phyloP scores from a whole-genome alignment of 441 rosid genomes.

The Omphalea diandra region DNA sequence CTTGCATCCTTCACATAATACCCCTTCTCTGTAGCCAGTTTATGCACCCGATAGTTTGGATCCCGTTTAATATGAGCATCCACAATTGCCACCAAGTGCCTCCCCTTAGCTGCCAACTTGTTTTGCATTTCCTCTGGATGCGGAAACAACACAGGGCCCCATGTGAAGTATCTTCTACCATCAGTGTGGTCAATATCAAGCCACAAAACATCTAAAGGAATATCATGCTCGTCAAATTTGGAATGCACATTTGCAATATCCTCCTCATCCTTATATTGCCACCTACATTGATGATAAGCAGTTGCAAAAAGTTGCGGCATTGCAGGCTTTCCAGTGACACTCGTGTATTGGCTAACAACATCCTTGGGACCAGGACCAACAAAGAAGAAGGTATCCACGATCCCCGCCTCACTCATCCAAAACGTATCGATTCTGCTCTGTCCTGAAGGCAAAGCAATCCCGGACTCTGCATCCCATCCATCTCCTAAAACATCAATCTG shows the following conservation, averaged over 20 bases:
- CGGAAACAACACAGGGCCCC: slow-evolving; percentile 82
- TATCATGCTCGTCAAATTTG: slow-evolving; percentile 93
- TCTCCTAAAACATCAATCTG: slow-evolving; percentile 91
- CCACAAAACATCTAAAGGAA: slow-evolving; percentile 98
- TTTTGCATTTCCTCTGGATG: slow-evolving; percentile 94
- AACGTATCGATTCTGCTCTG: slow-evolving; percentile 72
- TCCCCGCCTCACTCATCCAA: slow-evolving; percentile 99
- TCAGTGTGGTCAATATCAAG: slow-evolving; percentile 97
- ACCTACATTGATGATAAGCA: slow-evolving; percentile 97
- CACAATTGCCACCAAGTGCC: slow-evolving; percentile 96
- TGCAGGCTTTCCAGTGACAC: slow-evolving; percentile 79
- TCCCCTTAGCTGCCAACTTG: slow-evolving; percentile 85
- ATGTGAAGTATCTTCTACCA: slow-evolving; percentile 89
- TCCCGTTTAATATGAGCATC: slow-evolving; percentile 99
- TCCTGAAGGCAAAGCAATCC: slow-evolving; percentile 54
- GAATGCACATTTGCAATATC: slow-evolving; percentile 95
- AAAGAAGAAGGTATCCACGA: slow-evolving; percentile 91
- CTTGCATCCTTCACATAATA: slow-evolving; percentile 86
- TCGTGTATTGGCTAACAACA: slow-evolving; percentile 79
- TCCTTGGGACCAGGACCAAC: slow-evolving; percentile 91
- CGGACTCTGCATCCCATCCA: slow-evolving; percentile 88
- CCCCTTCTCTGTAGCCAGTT: slow-evolving; percentile 80
- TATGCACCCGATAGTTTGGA: slow-evolving; percentile 68
- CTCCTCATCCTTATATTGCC: slow-evolving; percentile 99
- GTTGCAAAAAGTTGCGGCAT: slow-evolving; percentile 94